Evolutionary conservation across 2,329 filamentous ascomycete genomes (phyloP).

Genomic region (Xenoacremonium recifei): DNA sequence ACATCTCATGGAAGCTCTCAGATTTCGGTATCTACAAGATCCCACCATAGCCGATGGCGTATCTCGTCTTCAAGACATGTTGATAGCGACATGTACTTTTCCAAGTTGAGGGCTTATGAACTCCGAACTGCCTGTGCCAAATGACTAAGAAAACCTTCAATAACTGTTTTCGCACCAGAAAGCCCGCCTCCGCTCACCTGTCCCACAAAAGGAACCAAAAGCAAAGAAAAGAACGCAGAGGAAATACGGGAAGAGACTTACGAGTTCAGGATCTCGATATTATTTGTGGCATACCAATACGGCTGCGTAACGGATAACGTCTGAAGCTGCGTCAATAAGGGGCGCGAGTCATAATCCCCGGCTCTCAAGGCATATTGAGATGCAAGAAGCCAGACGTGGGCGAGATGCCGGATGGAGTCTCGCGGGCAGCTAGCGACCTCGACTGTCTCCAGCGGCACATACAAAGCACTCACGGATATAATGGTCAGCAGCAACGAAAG

Average conservation of each 20-base stretch:
- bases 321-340: slow-evolving; percentile 25
- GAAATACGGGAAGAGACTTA: slow-evolving; percentile 10
- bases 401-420: slow-evolving; percentile 16
- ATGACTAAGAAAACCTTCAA: slow-evolving; percentile 2
- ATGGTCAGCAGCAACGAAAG: slow-evolving; percentile 28
- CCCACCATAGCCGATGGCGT: slow-evolving; percentile 16
- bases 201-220: neutral
- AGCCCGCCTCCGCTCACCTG: too few relatives aligned
- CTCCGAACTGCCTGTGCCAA: slow-evolving; percentile 11
- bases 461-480: slow-evolving; percentile 27
- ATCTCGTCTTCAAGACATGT: slow-evolving; percentile 11
- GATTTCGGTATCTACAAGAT: slow-evolving; percentile 12
- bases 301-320: slow-evolving; percentile 28
- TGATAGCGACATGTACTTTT: slow-evolving; percentile 6
- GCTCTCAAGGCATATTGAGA: slow-evolving; percentile 28
- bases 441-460: slow-evolving; percentile 20
- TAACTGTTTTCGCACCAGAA: too few relatives aligned
- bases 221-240: neutral
- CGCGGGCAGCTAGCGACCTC: slow-evolving; percentile 19
- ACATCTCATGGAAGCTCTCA: neutral
- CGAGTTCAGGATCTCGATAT: slow-evolving; percentile 31
- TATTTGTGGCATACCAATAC: slow-evolving; percentile 31
- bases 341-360: slow-evolving; percentile 26
- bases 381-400: slow-evolving; percentile 27
- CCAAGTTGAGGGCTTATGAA: slow-evolving; percentile 8